phyloP scores from a whole-genome alignment of 176 grass and related monocot species.

The Pharus latifolius region DNA sequence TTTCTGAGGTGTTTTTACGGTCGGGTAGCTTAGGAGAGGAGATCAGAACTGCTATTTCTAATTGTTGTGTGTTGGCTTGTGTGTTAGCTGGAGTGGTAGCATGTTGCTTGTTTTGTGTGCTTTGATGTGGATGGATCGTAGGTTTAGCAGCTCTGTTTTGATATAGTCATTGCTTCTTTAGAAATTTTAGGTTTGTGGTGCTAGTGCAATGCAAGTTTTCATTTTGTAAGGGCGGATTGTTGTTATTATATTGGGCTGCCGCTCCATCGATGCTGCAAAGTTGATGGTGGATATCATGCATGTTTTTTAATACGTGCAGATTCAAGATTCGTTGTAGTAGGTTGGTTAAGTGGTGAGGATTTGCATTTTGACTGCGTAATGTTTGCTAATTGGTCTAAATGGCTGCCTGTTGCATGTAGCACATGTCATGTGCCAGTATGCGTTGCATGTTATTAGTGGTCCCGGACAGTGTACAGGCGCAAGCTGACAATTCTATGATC shows the following conservation, averaged over 20 bases:
- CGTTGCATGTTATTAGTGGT: neutral
- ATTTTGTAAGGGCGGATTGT: neutral
- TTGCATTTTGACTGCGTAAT: neutral
- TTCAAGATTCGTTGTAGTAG: neutral
- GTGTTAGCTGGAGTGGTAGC: neutral
- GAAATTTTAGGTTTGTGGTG: neutral
- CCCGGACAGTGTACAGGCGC: neutral
- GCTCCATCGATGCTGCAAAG: no score
- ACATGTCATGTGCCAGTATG: no score
- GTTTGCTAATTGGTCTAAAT: no score
- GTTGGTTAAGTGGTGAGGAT: neutral
- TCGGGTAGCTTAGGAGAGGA: neutral
- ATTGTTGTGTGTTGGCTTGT: neutral
- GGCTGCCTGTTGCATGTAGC: no score
- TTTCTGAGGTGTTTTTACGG: neutral
- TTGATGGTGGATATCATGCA: neutral
- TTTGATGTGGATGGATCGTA: slow-evolving; percentile 1
- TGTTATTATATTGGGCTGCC: neutral
- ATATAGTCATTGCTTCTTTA: neutral
- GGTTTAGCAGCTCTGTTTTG: neutral
- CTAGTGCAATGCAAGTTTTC: neutral
- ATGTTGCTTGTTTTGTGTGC: no score
- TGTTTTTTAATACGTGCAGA: neutral
- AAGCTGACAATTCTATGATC: slow-evolving; percentile 10
- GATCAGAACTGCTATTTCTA: neutral